A percentile compares a stretch with the other conserved stretches of the same genome.
phyloP scores from a whole-genome alignment of 2,329 filamentous ascomycete species.

The Phyllosticta citrichinensis region DNA sequence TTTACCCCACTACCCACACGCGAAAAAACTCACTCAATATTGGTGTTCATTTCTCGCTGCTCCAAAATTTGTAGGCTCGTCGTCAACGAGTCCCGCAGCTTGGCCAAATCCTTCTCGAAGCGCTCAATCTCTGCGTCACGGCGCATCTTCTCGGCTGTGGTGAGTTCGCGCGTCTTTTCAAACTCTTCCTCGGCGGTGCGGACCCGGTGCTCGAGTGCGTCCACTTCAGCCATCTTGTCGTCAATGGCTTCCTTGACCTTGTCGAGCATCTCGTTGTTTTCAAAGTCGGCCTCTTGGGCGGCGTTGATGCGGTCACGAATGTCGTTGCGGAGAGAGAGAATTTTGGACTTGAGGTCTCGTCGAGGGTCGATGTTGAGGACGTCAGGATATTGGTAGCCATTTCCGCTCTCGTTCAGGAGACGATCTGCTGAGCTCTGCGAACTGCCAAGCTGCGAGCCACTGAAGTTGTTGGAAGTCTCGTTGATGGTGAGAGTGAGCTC shows the following conservation, averaged over 20 bases:
- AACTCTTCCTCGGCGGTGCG: slow-evolving; percentile 87
- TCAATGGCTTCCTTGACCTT: slow-evolving; percentile 95
- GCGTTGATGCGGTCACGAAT: slow-evolving; percentile 79
- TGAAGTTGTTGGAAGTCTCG: slow-evolving; percentile 62
- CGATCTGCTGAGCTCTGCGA: slow-evolving; percentile 53
- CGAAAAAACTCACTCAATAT: slow-evolving; percentile 64
- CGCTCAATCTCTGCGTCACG: slow-evolving; percentile 94
- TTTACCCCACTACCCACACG: not conserved
- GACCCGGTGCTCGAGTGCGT: slow-evolving; percentile 79
- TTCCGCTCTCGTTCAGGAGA: slow-evolving; percentile 68
- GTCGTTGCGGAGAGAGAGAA: slow-evolving; percentile 72
- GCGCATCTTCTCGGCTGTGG: slow-evolving; percentile 75
- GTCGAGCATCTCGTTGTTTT: slow-evolving; percentile 80
- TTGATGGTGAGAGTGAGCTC: slow-evolving; percentile 79
- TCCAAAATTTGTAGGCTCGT: slow-evolving; percentile 89
- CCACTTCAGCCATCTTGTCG: slow-evolving; percentile 87
- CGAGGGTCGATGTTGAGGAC: slow-evolving; percentile 83
- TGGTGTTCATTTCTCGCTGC: slow-evolving; percentile 91
- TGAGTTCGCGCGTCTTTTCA: slow-evolving; percentile 82
- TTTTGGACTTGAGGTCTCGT: slow-evolving; percentile 67
- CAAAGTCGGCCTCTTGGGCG: slow-evolving; percentile 83
- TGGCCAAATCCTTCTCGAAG: slow-evolving; percentile 96
- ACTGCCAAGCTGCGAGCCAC: slow-evolving; percentile 39
- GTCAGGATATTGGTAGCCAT: slow-evolving; percentile 82
- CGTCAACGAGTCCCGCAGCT: slow-evolving; percentile 73